A percentile compares a stretch with the other conserved stretches of the same genome.
Conservation (phyloP, 495 filamentous ascomycete species). For the Neurospora terricola region DNA sequence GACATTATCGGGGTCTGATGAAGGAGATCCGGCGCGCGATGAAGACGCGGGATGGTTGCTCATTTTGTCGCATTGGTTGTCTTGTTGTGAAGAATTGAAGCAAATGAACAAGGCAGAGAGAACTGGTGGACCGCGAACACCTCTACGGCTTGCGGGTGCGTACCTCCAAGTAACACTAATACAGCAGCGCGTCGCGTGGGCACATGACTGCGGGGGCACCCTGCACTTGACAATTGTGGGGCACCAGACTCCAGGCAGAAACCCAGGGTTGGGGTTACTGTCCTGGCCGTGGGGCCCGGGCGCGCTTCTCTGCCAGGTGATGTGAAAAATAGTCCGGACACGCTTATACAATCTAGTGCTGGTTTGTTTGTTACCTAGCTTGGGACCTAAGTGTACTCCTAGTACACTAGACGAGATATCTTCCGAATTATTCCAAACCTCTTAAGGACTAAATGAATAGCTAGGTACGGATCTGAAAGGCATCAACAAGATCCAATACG, state of each 20-base stretch:
- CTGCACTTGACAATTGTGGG: neutral
- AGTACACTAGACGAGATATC: too few relatives aligned
- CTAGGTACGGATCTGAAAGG: too few relatives aligned
- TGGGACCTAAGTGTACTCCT: too few relatives aligned
- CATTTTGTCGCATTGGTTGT: constrained; percentile 2
- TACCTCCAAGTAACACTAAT: too few relatives aligned
- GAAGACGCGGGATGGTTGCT: neutral
- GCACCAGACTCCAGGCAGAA: neutral
- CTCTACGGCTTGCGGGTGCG: neutral
- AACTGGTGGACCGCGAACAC: neutral
- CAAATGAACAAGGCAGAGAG: neutral
- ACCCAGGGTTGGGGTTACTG: neutral
- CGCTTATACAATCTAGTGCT: too few relatives aligned
- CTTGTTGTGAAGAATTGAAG: neutral
- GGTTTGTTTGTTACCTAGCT: too few relatives aligned
- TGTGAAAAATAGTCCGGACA: too few relatives aligned
- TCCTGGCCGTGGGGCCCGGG: neutral
- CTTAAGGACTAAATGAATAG: too few relatives aligned
- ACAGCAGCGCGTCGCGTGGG: neutral
- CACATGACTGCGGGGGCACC: neutral
- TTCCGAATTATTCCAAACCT: too few relatives aligned
- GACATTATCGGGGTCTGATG: constrained; percentile 5
- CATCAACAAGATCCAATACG: too few relatives aligned
- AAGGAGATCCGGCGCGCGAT: neutral
- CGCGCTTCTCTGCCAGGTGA: too few relatives aligned